These are phyloP conservation scores for Vaccinium vitisidaea DNA, from an alignment of 148 eudicot species.

Conservation along the genomic window DNA sequence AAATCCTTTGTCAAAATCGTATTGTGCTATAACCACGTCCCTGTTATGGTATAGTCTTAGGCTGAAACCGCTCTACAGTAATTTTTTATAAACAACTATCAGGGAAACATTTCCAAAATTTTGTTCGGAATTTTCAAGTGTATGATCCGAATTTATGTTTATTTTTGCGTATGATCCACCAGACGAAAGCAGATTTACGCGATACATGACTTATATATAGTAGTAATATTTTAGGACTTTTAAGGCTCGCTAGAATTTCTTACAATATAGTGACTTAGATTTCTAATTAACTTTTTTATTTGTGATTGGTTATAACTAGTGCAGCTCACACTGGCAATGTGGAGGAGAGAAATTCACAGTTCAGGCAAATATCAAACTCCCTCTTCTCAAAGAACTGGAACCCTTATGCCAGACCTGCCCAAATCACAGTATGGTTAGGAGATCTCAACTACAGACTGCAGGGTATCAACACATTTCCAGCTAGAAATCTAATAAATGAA, in stretches of 20 bases:
- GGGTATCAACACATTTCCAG: constrained; percentile 49
- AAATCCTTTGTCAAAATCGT: no score
- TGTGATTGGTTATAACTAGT: background rate
- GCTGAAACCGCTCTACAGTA: no score
- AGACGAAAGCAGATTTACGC: no score
- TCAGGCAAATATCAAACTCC: constrained; percentile 34
- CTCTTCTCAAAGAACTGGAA: constrained; percentile 42
- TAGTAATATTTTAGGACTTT: no score
- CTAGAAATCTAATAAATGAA: constrained; percentile 38
- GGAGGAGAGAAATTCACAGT: constrained; percentile 46
- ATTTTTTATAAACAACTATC: no score
- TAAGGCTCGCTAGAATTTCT: no score
- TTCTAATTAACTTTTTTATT: background rate
- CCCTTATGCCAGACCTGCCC: constrained; percentile 33
- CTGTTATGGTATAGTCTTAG: no score
- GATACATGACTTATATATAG: no score
- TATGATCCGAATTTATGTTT: background rate
- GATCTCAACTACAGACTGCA: constrained; percentile 52
- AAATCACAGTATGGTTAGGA: constrained; percentile 46
- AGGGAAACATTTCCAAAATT: no score
- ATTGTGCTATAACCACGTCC: no score
- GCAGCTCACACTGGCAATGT: constrained; percentile 52
- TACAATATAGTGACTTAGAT: no score
- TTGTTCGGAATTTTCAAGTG: no score
- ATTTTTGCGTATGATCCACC: background rate